These are phyloP conservation scores for Nannochloris sp. DNA, from an alignment of 139 green algal genomes.

Conservation along the genomic window DNA sequence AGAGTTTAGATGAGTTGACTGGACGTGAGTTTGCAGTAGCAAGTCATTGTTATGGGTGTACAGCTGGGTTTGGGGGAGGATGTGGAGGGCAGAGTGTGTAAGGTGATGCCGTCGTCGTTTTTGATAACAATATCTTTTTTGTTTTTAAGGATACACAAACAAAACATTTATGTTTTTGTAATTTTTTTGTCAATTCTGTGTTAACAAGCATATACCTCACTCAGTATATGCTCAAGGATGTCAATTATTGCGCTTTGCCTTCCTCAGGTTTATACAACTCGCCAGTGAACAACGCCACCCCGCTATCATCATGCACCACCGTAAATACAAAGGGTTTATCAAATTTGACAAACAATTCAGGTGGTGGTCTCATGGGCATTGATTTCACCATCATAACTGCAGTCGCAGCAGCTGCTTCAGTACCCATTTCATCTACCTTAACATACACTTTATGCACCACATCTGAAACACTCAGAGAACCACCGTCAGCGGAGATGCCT, in stretches of 20 bases:
- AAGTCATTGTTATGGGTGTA: conserved; percentile 97
- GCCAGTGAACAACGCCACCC: conserved; percentile 17
- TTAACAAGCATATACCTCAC: neutral
- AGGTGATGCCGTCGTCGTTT: neutral
- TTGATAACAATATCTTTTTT: neutral
- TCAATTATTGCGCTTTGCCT: neutral
- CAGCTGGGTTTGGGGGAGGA: conserved; percentile 73
- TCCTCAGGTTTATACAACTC: conserved; percentile 19
- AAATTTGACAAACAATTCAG: conserved; percentile 14
- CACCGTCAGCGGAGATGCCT: neutral
- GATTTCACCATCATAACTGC: conserved; percentile 18
- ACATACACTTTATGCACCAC: conserved; percentile 30
- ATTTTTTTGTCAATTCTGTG: neutral
- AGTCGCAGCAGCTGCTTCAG: conserved; percentile 19
- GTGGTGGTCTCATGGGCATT: neutral
- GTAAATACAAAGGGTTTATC: conserved; percentile 29
- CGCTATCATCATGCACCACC: conserved; percentile 11
- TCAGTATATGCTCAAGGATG: neutral
- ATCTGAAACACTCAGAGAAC: conserved; percentile 14
- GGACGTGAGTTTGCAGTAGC: conserved; percentile 57
- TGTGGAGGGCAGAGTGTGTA: conserved; percentile 58
- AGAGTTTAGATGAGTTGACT: conserved; percentile 58
- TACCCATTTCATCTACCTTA: conserved; percentile 18
- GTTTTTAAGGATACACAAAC: neutral
- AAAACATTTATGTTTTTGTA: neutral